Percentiles rank a stretch among this genome's conserved stretches.
Evolutionary conservation across 495 filamentous ascomycete genomes (phyloP).

Genomic region (Penicillium nucicola): DNA sequence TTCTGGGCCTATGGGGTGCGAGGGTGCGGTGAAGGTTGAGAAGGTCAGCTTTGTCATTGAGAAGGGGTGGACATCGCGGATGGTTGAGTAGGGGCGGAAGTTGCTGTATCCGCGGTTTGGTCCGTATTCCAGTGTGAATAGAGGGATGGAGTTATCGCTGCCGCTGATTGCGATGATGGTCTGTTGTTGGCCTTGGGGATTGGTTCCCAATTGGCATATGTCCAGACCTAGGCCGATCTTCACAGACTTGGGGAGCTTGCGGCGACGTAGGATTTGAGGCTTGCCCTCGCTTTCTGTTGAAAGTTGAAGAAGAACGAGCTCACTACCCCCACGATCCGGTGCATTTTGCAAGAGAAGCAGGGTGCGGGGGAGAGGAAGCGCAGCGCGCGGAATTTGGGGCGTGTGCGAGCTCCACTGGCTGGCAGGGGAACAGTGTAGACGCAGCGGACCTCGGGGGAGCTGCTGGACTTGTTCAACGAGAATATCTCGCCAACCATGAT

Average conservation of each 20-base stretch:
- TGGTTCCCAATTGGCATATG: slow-evolving; percentile 60
- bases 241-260: slow-evolving; percentile 53
- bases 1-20: slow-evolving; percentile 41
- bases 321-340: slow-evolving; percentile 56
- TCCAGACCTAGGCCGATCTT: slow-evolving; percentile 73
- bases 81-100: slow-evolving; percentile 58
- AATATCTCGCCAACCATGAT: slow-evolving; percentile 51
- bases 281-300: slow-evolving; percentile 14
- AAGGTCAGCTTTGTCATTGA: slow-evolving; percentile 84
- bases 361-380: slow-evolving; percentile 67
- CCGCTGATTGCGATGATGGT: slow-evolving; percentile 79
- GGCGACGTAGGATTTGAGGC: slow-evolving; percentile 48
- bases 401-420: slow-evolving; percentile 36
- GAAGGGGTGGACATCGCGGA: slow-evolving; percentile 73
- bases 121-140: slow-evolving; percentile 67
- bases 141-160: slow-evolving; percentile 74
- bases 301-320: slow-evolving; percentile 65
- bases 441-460: slow-evolving; percentile 50
- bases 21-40: slow-evolving; percentile 63
- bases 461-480: slow-evolving; percentile 38
- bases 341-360: slow-evolving; percentile 51
- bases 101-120: slow-evolving; percentile 50
- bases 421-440: slow-evolving; percentile 62
- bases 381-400: slow-evolving; percentile 59
- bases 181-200: slow-evolving; percentile 59